These are phyloP conservation scores for Phytopythium sindhum DNA, from an alignment of 352 stramenopile species.

Conservation along the genomic window DNA sequence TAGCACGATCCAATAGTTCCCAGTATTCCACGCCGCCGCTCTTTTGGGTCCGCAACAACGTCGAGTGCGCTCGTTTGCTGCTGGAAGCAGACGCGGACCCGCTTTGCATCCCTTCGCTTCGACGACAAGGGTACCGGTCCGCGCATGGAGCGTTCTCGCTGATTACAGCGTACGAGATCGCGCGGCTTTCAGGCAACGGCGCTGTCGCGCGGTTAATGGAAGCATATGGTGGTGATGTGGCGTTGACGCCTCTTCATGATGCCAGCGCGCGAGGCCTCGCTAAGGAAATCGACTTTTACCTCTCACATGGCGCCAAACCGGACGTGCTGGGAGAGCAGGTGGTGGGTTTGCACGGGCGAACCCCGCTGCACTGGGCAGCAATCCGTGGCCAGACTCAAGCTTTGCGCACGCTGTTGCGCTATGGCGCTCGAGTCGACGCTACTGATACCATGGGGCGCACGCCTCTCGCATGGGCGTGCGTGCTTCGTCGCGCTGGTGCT, in stretches of 20 bases:
- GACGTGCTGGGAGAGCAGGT: constrained; percentile 72
- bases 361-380: constrained; percentile 75
- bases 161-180: constrained; percentile 70
- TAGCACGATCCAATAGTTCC: constrained; percentile 44
- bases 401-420: constrained; percentile 61
- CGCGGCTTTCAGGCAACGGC: constrained; percentile 57
- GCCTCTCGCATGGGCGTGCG: constrained; percentile 63
- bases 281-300: constrained; percentile 56
- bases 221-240: constrained; percentile 76
- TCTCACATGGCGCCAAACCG: constrained; percentile 64
- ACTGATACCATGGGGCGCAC: constrained; percentile 70
- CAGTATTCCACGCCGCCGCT: constrained; percentile 62
- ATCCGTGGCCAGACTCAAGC: constrained; percentile 63
- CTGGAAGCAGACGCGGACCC: constrained; percentile 72
- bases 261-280: constrained; percentile 52
- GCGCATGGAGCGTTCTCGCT: constrained; percentile 38
- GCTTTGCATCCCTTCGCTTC: constrained; percentile 37
- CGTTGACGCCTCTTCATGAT: constrained; percentile 69
- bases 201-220: constrained; percentile 68
- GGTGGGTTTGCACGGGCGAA: constrained; percentile 59
- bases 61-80: constrained; percentile 56
- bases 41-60: constrained; percentile 67
- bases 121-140: background rate
- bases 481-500: constrained; percentile 61
- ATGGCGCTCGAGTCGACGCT: constrained; percentile 51